These are phyloP conservation scores for Aquilaria sinensis DNA, from an alignment of 345 rosid species.

Conservation along the genomic window DNA sequence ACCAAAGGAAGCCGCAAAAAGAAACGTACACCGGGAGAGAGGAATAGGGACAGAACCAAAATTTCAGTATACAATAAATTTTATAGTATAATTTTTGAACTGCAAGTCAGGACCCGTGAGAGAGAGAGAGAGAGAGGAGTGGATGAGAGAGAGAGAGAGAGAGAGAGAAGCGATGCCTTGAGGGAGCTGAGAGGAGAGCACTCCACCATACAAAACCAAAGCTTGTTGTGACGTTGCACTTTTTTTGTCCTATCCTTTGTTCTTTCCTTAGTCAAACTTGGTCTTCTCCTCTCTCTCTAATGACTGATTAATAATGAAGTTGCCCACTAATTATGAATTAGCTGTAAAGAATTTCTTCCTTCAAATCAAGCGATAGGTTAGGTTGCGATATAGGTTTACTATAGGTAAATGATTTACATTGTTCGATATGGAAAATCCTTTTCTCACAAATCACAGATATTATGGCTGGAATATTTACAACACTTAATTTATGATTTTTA, in stretches of 20 bases:
- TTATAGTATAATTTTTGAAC: no score
- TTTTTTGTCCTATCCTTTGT: conserved; percentile 48
- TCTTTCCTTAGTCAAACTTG: conserved; percentile 17
- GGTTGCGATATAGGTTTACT: no score
- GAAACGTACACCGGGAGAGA: conserved; percentile 10
- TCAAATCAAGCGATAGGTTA: no score
- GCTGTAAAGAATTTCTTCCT: no score
- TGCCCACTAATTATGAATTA: no score
- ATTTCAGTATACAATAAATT: background rate
- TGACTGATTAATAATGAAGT: no score
- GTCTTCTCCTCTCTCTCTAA: no score
- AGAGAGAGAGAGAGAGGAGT: conserved; percentile 22
- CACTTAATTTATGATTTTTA: no score
- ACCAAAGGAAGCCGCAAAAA: conserved; percentile 20
- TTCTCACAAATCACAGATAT: no score
- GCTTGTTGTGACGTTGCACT: conserved; percentile 36
- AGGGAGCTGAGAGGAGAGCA: background rate
- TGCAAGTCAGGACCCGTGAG: background rate
- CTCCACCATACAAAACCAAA: conserved; percentile 33
- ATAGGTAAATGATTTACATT: no score
- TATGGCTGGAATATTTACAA: no score
- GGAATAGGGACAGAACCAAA: background rate
- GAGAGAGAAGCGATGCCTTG: conserved; percentile 10
- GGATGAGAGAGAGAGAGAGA: conserved; percentile 21
- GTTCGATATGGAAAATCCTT: no score